Evolutionary conservation across 1,139 yeast species (phyloP).

Genomic region (Yamadazyma friedrichii): DNA sequence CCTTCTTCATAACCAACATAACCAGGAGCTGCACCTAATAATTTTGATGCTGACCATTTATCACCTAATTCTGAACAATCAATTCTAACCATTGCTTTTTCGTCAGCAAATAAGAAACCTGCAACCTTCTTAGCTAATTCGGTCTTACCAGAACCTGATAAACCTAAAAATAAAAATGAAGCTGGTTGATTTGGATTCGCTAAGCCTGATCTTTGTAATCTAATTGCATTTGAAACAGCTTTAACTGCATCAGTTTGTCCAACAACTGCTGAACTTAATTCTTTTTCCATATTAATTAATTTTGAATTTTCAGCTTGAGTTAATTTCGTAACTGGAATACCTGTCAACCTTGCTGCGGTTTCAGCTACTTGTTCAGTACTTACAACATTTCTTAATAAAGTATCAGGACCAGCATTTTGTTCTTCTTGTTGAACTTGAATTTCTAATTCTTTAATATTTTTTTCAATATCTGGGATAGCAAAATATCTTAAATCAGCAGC

Average conservation of each 20-base stretch:
- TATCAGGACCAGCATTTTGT: conserved; percentile 53
- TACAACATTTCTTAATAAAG: conserved; percentile 83
- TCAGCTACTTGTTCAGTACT: conserved; percentile 93
- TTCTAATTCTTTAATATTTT: conserved; percentile 75
- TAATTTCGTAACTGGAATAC: conserved; percentile 96
- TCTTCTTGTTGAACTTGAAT: conserved; percentile 72
- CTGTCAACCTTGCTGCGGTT: conserved; percentile 95
- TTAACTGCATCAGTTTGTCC: conserved; percentile 97
- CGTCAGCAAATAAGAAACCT: conserved; percentile 93
- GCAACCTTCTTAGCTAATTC: conserved; percentile 96
- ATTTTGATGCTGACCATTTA: conserved; percentile 91
- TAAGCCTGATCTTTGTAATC: conserved; percentile 92
- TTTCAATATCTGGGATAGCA: conserved; percentile 91
- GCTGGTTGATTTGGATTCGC: conserved; percentile 97
- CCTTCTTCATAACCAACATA: conserved; percentile 98
- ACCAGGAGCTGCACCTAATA: conserved; percentile 97
- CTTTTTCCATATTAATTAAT: conserved; percentile 91
- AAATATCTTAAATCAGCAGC: conserved; percentile 96
- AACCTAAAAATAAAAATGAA: conserved; percentile 89
- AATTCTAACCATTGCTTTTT: conserved; percentile 92
- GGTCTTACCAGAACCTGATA: conserved; percentile 98
- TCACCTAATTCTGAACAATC: conserved; percentile 97
- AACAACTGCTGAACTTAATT: conserved; percentile 77
- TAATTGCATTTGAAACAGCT: conserved; percentile 92
- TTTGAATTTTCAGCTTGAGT: conserved; percentile 94